Base-by-base conservation (phyloP, 2,329 filamentous ascomycete genomes). In the Ascochyta rabiei region DNA sequence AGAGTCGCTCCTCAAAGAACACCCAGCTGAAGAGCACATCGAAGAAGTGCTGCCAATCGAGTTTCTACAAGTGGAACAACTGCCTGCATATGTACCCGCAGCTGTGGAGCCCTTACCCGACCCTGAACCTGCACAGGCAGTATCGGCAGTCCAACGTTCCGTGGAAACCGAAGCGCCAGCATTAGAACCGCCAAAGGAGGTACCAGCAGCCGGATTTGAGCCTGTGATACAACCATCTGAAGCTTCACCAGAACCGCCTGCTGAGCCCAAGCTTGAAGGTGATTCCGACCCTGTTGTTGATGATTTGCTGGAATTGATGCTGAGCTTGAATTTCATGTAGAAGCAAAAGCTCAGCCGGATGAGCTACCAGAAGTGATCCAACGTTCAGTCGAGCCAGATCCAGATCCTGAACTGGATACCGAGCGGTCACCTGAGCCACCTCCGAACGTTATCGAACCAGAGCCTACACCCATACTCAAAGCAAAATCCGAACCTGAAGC, bases 331-430 rank as follows among this genome's bases (percentile, higher is more conserved):
- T 15, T 24, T 43, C 18, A 50, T 13, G 19, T 41, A 9, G 48
- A 47, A 26, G 24, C 39, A 9, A 26, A 38, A 15, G 24, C 38
- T 21, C 34, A 49, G 15, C 47, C 50, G 38, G 51, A 56, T 23
- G 50, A 49, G 15, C 40, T 39, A n/a, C 39, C 44, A n/a, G 54
- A 41, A 33, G 38, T 48, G 21, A 21, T 44, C 8, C 15, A 39
- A 9, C 45, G 49, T n/a, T 43, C 52, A 34, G 26, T 47, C 21
- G 47, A 54, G 44, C 54, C 53, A 23, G 24, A 41, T 7, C 31
- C 40, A 21, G 24, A 39, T 10, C 21, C 21, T 23, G 21, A 23
- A 6, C 21, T 23, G 21, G 21, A 23, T 6, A 23, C 4, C 26
- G 9, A 28, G 26, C 26, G 26, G 10, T 12, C 10, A 28, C 10